Evolutionary conservation across 306 rosid species (phyloP).

Genomic region (Fragaria iinumae): DNA sequence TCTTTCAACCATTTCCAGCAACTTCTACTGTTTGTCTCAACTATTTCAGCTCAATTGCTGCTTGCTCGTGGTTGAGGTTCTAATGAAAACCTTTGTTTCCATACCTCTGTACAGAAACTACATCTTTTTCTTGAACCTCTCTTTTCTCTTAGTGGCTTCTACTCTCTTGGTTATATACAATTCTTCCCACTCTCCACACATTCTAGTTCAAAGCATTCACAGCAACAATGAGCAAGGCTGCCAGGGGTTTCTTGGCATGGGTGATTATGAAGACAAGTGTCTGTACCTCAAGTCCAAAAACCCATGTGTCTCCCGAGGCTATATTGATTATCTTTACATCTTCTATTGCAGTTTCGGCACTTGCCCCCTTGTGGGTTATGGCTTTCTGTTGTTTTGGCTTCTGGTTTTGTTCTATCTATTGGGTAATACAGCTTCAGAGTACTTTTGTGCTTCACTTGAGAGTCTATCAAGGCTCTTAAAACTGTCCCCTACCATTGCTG

Average conservation of each 20-base stretch:
- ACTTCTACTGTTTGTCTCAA: neutral
- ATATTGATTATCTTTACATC: conserved; percentile 63
- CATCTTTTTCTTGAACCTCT: conserved; percentile 45
- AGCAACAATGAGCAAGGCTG: conserved; percentile 26
- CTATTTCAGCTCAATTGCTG: neutral
- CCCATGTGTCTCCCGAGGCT: conserved; percentile 63
- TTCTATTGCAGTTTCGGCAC: conserved; percentile 63
- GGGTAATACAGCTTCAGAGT: conserved; percentile 81
- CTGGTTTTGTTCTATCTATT: conserved; percentile 65
- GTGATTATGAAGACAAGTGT: conserved; percentile 51
- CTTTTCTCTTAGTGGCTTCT: conserved; percentile 38
- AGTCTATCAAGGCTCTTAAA: conserved; percentile 55
- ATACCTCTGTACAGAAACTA: conserved; percentile 19
- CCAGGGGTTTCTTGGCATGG: conserved; percentile 30
- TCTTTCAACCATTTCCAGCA: neutral
- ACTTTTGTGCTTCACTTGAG: conserved; percentile 70
- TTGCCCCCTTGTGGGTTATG: conserved; percentile 48
- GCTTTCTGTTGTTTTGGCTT: conserved; percentile 56
- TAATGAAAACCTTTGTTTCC: conserved; percentile 22
- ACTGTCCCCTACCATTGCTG: conserved; percentile 85
- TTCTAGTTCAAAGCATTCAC: conserved; percentile 18
- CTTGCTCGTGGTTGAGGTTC: neutral
- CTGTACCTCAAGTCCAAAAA: conserved; percentile 35
- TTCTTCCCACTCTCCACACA: conserved; percentile 32
- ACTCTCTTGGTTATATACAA: conserved; percentile 25